Evolutionary conservation across 352 stramenopile species (phyloP), one percentile per base, ranked within the genome.

Genomic region (Globisporangium lucens): DNA sequence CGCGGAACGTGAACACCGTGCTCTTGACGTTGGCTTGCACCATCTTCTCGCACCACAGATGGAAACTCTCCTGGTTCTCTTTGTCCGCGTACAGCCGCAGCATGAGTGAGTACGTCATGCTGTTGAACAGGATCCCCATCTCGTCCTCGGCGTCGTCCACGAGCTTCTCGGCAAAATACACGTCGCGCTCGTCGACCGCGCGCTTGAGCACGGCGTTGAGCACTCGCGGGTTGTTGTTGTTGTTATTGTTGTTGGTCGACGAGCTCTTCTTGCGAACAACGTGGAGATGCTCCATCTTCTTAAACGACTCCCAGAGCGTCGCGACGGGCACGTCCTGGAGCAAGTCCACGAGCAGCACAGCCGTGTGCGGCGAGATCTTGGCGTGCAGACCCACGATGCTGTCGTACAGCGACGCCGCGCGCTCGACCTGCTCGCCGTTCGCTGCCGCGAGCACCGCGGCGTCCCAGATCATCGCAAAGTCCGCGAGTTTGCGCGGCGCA

Each of bases 41-140:
- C 81, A 91, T 89, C 41, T 75, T 73, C 24, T 67, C 62, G 59
- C 72, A 80, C 84, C 84, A 92, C 4, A 22, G 8, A 43, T 81
- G 58, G 53, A 92, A 88, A 0, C 63, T 73, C n/a, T 75, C 66
- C 33, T 80, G 73, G 63, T 89, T 68, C 27, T 81, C 77, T 35
- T 68, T 71, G 15, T 63, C 75, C 35, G 82, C 80, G 35, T 87
- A 90, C 60, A 92, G 67, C 29, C 79, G 75, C 46, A 92, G 67
- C 82, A 92, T 87, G 30, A 93, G 56, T 56, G 82, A 87, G 61
- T 89, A 91, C 12, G 82, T 90, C 85, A 91, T 91, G 12, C 79
- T 83, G 57, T 89, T 91, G 15, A 85, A 73, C 49, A 73, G 3
- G 41, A 90, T 75, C 0, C 66, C 58, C 15, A 91, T 65, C 56